These are phyloP conservation scores for Beta macrorhiza DNA, from an alignment of 179 eudicot species.

Conservation along the genomic window DNA sequence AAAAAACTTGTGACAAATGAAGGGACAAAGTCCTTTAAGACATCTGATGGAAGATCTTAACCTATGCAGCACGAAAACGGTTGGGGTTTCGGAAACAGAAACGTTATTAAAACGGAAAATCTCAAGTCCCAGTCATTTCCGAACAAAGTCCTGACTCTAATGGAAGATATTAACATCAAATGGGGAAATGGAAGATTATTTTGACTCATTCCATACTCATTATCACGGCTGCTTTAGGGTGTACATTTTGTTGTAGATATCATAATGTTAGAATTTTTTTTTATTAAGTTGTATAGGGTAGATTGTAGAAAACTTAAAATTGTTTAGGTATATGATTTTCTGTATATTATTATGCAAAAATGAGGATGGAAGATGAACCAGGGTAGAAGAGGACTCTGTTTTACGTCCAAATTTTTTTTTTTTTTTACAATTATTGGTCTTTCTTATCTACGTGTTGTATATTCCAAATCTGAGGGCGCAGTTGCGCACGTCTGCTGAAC, in stretches of 20 bases:
- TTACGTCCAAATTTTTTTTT: not conserved
- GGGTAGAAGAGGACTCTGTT: constrained; percentile 7
- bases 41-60: not conserved
- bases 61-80: too few species aligned
- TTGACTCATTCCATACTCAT: not conserved
- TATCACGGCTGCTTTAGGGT: constrained; percentile 1
- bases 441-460: constrained; percentile 1
- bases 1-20: constrained; percentile 20
- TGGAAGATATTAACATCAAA: not conserved
- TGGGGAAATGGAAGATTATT: not conserved
- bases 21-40: constrained; percentile 27
- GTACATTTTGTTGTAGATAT: not conserved
- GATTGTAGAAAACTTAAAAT: not conserved
- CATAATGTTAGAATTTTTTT: not conserved
- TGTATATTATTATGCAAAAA: not conserved
- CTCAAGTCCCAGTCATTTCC: too few species aligned
- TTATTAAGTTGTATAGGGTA: not conserved
- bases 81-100: too few species aligned
- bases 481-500: not conserved
- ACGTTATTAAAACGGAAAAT: too few species aligned
- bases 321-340: not conserved
- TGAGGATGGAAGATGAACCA: not conserved
- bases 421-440: not conserved
- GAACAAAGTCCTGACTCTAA: constrained; percentile 21
- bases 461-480: constrained; percentile 15